phyloP scores from a whole-genome alignment of 495 filamentous ascomycete genomes.

The Gamarada debralockiae region DNA sequence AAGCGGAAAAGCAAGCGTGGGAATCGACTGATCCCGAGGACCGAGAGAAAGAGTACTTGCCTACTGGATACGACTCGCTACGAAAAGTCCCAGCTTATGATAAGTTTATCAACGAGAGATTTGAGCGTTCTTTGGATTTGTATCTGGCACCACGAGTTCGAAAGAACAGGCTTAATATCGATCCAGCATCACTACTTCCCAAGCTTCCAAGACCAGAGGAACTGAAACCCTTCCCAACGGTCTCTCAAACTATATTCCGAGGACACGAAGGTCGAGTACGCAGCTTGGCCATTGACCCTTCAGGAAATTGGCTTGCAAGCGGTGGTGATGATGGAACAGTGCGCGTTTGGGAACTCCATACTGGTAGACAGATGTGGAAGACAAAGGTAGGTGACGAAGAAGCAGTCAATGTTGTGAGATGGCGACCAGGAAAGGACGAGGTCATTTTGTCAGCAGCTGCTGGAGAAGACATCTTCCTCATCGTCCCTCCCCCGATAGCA shows the following conservation, averaged over 20 bases:
- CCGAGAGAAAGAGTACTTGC: conserved; percentile 82
- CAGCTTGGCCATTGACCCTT: conserved; percentile 73
- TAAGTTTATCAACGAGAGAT: conserved; percentile 87
- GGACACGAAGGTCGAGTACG: conserved; percentile 90
- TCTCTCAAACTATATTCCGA: conserved; percentile 74
- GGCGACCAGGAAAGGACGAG: conserved; percentile 81
- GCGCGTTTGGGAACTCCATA: conserved; percentile 83
- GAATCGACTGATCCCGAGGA: conserved; percentile 86
- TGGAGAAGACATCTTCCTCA: conserved; percentile 80
- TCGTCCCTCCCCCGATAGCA: conserved; percentile 72
- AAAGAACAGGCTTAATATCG: conserved; percentile 92
- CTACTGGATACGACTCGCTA: conserved; percentile 74
- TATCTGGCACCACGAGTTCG: conserved; percentile 92
- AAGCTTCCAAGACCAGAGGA: conserved; percentile 95
- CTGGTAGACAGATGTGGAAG: conserved; percentile 84
- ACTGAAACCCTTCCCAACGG: conserved; percentile 87
- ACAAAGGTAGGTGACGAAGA: conserved; percentile 76
- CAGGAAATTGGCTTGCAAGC: conserved; percentile 75
- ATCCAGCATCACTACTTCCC: conserved; percentile 87
- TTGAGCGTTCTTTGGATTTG: conserved; percentile 91
- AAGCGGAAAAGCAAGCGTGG: conserved; percentile 84
- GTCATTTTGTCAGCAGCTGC: conserved; percentile 77
- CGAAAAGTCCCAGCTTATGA: conserved; percentile 93
- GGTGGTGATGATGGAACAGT: conserved; percentile 95
- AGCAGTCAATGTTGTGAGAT: conserved; percentile 80